Evolutionary conservation across 257 asterid species (phyloP), one percentile per base, ranked within the genome.

Genomic region (Orobanche coerulescens): DNA sequence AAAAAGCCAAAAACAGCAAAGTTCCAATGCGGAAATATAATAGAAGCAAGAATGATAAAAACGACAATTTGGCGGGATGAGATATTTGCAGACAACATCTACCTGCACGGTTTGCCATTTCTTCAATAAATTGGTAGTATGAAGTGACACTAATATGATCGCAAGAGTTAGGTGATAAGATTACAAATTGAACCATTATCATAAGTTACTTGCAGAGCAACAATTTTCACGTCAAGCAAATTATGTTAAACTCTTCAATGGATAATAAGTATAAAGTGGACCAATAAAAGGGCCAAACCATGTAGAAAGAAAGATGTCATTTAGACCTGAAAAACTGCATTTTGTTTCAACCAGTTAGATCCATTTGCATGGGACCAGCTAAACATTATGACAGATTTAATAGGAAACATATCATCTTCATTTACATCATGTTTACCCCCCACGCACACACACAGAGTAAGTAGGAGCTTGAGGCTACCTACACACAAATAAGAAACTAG

Each of bases 1-100:
- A 76, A 54, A 37, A 68, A 54, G 91, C 78, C 75, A 54, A 37
- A 68, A 54, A 18, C 20, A 30, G 26, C 52, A 46, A 51, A 51
- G 58, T 58, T 48, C 25, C 39, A 67, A 20, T 18, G 14, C 30
- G 42, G 50, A 34, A 49, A 47, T 26, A 70, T 30, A 36, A 13
- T 31, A 37, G 22, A 34, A 25, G 26, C 24, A 52, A 48, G 24
- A 44, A 4, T 15, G 48, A 31, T 48, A 18, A 23, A 25, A 64
- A 60, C 33, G 47, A 62, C 16, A 24, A 31, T 33, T 49, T 20
- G 14, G 33, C 20, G 19, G 15, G 65, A 30, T 3, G 22, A 26
- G 33, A 56, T 10, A 23, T 65, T 15, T 22, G 61, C 30, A 69
- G 48, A 57, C 28, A 57, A 49, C 25, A 61, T 47, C 50, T 31